These are phyloP conservation scores for Pythium diclinum DNA, from an alignment of 352 stramenopile species.

Conservation along the genomic window DNA sequence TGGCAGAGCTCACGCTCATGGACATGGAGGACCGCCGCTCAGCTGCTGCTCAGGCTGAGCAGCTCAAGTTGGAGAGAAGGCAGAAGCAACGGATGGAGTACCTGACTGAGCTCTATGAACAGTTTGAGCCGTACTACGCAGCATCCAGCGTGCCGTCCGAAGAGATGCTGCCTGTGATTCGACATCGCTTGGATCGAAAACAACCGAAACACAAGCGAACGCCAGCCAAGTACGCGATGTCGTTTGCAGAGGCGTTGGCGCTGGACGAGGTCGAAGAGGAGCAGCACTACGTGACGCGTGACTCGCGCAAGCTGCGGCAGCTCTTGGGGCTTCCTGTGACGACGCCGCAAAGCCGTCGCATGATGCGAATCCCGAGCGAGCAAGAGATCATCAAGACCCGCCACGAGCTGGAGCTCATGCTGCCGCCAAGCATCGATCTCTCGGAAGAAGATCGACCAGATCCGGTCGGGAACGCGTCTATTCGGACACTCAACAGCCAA, in stretches of 20 bases:
- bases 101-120: conserved; percentile 52
- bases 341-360: conserved; percentile 17
- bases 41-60: conserved; percentile 27
- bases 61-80: conserved; percentile 28
- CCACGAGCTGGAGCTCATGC: conserved; percentile 16
- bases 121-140: conserved; percentile 54
- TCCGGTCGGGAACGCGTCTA: background rate
- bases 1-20: conserved; percentile 50
- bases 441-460: conserved; percentile 24
- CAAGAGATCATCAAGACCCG: conserved; percentile 28
- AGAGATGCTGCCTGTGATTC: conserved; percentile 48
- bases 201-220: background rate
- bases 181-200: conserved; percentile 30
- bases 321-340: conserved; percentile 25
- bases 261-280: conserved; percentile 27
- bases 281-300: conserved; percentile 25
- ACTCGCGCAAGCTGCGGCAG: conserved; percentile 26
- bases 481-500: background rate
- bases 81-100: conserved; percentile 29
- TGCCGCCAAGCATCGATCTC: conserved; percentile 9
- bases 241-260: conserved; percentile 18
- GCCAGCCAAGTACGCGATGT: conserved; percentile 14
- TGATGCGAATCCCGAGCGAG: conserved; percentile 25
- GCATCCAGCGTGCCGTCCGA: conserved; percentile 38
- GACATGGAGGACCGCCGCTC: conserved; percentile 48